phyloP scores from a whole-genome alignment of 345 rosid species.

The Luvunga scandens region DNA sequence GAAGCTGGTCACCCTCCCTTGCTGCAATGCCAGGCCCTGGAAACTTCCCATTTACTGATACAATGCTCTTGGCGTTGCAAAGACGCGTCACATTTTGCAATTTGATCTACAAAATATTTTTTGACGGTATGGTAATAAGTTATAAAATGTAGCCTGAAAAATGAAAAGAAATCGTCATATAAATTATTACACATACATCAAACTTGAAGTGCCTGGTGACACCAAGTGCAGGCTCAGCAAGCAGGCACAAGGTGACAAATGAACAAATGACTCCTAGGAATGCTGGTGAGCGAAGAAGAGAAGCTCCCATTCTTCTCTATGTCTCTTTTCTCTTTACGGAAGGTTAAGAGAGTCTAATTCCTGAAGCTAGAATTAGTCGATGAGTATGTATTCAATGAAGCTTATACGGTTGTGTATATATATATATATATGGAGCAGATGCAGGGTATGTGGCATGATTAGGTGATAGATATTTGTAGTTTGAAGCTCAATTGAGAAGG shows the following conservation, averaged over 20 bases:
- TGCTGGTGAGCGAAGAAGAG: neutral
- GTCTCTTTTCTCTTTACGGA: too few species aligned
- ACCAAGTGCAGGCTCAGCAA: neutral
- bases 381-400: neutral
- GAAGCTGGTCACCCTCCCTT: neutral
- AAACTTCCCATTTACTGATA: neutral
- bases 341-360: too few species aligned
- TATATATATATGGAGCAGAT: neutral
- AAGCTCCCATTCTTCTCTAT: neutral
- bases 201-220: neutral
- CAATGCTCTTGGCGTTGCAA: neutral
- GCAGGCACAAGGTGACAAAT: neutral
- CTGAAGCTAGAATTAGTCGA: neutral
- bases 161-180: neutral
- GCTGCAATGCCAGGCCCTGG: neutral
- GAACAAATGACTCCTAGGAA: neutral
- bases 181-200: neutral
- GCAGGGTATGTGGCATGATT: neutral
- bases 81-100: neutral
- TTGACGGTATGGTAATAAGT: neutral
- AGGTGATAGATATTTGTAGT: neutral
- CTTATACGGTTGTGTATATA: neutral
- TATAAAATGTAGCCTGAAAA: neutral
- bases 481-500: neutral
- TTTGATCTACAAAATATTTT: neutral